Base-by-base conservation (phyloP, 352 stramenopile genomes). In the Phytopythium ostracodes region DNA sequence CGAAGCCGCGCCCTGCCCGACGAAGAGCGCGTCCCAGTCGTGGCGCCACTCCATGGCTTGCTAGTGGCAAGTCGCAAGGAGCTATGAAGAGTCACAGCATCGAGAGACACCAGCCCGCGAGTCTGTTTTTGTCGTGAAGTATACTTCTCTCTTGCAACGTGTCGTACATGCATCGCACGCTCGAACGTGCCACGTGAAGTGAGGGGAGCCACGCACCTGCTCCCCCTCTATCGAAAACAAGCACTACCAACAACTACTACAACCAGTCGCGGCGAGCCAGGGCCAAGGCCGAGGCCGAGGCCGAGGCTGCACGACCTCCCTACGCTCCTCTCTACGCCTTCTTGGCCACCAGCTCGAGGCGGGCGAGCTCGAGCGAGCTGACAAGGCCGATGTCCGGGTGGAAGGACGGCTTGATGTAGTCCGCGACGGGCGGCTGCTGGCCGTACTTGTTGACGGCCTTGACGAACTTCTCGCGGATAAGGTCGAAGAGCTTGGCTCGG, bases 331-430 rank as follows among this genome's bases (percentile, higher is more conserved):
- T 55, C 49, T 55, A 55, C 25, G 33, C 20, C 33, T 59, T 29
- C 53, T 59, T 59, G 33, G n/a, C 53, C 46, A 82, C 55, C 49
- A 91, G 70, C 60, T 77, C 75, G 15, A 91, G 64, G n/a, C 84
- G 83, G 2, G 86, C 83, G 43, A 94, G 74, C 69, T 92, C 83
- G 31, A 92, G 64, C 63, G 86, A 91, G 66, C 86, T 92, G 61
- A 95, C 84, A 56, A 95, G 83, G 17, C 87, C 87, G 59, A 93
- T 90, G 56, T 88, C 62, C 49, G 75, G 64, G 76, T 95, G 84
- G 76, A 95, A 92, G 46, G 87, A 95, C 18, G 83, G 72, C 46
- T 81, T 83, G 67, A 95, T 95, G 72, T 92, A 93, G 59, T 78
- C 72, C 36, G 83, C 72, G 47, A 93, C 68, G 2, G 77, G 67